phyloP scores from a whole-genome alignment of 2,329 filamentous ascomycete species.

The Penicillium sp. region DNA sequence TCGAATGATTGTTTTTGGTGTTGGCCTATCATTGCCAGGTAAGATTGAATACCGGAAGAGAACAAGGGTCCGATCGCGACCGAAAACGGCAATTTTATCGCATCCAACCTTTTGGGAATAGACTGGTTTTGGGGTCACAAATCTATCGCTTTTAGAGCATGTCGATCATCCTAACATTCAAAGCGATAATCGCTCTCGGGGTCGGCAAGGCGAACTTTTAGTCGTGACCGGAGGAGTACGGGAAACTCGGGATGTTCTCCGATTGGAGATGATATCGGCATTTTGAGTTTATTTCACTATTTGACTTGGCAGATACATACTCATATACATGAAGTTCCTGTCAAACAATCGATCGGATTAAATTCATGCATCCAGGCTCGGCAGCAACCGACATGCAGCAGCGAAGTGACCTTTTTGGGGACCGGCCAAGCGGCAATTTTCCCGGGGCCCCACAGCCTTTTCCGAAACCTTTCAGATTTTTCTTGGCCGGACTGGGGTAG shows the following conservation, averaged over 20 bases:
- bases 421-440: slow-evolving; percentile 4
- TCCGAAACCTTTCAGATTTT: slow-evolving; percentile 21
- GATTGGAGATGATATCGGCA: background rate
- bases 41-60: background rate
- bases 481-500: slow-evolving; percentile 20
- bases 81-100: background rate
- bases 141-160: too few relatives aligned
- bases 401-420: background rate
- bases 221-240: background rate
- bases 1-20: background rate
- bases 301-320: background rate
- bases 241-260: background rate
- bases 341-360: background rate
- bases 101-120: too few relatives aligned
- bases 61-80: background rate
- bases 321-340: background rate
- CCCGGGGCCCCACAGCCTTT: slow-evolving; percentile 15
- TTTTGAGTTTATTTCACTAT: background rate
- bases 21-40: background rate
- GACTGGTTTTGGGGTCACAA: too few relatives aligned
- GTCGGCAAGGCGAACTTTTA: background rate
- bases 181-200: too few relatives aligned
- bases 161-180: too few relatives aligned
- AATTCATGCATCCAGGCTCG: background rate
- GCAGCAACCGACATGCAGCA: background rate